Conservation (phyloP, 805 yeast species). For the Pichia eremophila region DNA sequence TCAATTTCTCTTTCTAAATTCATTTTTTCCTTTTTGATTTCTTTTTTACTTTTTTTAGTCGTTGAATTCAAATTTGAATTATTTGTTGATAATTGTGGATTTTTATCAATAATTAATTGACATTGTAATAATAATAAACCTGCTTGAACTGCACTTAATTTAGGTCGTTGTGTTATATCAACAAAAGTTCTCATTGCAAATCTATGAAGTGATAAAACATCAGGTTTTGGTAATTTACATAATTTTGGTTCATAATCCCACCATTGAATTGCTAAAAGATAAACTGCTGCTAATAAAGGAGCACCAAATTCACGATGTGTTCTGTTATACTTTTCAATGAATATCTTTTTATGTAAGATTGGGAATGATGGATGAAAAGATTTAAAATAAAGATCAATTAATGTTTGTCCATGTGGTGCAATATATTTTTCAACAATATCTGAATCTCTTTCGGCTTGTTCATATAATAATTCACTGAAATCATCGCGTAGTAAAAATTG, state of each 20-base stretch:
- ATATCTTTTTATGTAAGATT: slow-evolving; percentile 81
- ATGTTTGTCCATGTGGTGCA: slow-evolving; percentile 84
- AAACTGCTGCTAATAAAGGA: slow-evolving; percentile 83
- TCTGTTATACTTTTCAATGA: slow-evolving; percentile 80
- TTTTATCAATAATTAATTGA: slow-evolving; percentile 25
- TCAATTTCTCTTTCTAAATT: slow-evolving; percentile 1
- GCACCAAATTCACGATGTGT: slow-evolving; percentile 90
- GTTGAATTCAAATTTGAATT: not conserved
- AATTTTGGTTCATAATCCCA: slow-evolving; percentile 84
- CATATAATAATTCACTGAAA: slow-evolving; percentile 58
- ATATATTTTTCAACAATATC: slow-evolving; percentile 79
- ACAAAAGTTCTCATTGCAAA: slow-evolving; percentile 57
- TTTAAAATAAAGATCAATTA: slow-evolving; percentile 73
- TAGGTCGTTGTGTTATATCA: slow-evolving; percentile 77
- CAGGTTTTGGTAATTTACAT: slow-evolving; percentile 71
- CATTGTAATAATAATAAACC: slow-evolving; percentile 72
- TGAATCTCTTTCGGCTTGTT: slow-evolving; percentile 62
- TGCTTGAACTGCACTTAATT: slow-evolving; percentile 85
- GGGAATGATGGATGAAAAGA: slow-evolving; percentile 90
- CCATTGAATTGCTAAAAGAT: slow-evolving; percentile 83
- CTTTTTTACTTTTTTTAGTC: not conserved
- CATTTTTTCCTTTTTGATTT: not conserved
- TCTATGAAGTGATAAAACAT: slow-evolving; percentile 56
- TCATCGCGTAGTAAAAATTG: slow-evolving; percentile 79
- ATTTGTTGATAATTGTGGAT: not conserved